Conservation (phyloP, 1,284 basidiomycete species). For the Porogramme epimiltina region DNA sequence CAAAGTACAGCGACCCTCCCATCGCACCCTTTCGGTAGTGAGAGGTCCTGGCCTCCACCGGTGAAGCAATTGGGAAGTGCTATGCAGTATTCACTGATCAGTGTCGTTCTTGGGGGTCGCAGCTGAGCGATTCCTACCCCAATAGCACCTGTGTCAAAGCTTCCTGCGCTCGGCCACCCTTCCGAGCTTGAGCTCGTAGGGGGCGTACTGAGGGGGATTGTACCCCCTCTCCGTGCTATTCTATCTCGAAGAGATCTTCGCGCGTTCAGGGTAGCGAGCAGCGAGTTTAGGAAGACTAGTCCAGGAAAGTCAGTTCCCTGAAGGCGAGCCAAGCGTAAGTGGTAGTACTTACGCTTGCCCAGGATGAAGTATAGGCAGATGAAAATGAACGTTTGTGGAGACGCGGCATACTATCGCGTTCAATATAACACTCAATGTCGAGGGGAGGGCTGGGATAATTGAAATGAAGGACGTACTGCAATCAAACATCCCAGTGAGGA, state of each 20-base stretch:
- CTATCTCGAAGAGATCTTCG: constrained; percentile 4
- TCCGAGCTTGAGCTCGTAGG: no score
- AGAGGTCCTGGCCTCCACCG: no score
- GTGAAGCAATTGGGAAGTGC: no score
- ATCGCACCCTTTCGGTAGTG: no score
- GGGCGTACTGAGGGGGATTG: no score
- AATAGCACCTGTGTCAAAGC: no score
- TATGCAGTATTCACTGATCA: no score
- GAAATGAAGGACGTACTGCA: constrained; percentile 27
- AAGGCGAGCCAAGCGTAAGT: neutral
- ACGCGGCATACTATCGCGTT: constrained; percentile 34
- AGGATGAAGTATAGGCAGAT: constrained; percentile 41
- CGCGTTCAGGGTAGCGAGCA: constrained; percentile 18
- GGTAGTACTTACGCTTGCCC: constrained; percentile 33
- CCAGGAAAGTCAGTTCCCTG: neutral
- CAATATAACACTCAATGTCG: neutral
- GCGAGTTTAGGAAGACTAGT: constrained; percentile 18
- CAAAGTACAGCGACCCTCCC: no score
- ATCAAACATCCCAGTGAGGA: constrained; percentile 23
- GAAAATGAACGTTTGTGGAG: constrained; percentile 40
- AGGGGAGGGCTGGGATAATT: neutral
- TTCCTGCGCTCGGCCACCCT: no score
- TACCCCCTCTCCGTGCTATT: neutral
- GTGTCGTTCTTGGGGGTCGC: no score
- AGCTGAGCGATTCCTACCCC: no score